phyloP scores from a whole-genome alignment of 2,329 filamentous ascomycete species.

The Talaromyces sp. region DNA sequence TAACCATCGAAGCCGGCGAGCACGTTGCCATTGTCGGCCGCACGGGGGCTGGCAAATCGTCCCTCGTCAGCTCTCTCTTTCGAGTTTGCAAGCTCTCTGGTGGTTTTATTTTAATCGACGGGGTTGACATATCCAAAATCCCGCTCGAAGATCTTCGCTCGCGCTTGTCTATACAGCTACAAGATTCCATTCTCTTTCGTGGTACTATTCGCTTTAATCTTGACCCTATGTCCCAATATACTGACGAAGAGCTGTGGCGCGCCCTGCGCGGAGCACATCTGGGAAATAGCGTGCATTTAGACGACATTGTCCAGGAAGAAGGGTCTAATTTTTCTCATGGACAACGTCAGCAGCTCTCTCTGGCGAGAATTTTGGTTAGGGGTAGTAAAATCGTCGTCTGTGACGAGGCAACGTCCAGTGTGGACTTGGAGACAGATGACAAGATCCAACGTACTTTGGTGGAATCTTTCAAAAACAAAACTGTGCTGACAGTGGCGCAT shows the following conservation, averaged over 20 bases:
- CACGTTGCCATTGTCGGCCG: conserved; percentile 71
- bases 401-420: conserved; percentile 71
- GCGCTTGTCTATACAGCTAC: conserved; percentile 73
- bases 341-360: conserved; percentile 71
- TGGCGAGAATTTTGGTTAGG: conserved; percentile 67
- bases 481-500: conserved; percentile 69
- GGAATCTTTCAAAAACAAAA: conserved; percentile 60
- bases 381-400: conserved; percentile 70
- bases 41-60: conserved; percentile 75
- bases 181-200: conserved; percentile 78
- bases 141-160: conserved; percentile 67
- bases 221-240: conserved; percentile 70
- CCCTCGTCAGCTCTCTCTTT: conserved; percentile 71
- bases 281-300: conserved; percentile 17
- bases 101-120: conserved; percentile 68
- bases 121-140: conserved; percentile 69
- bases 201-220: conserved; percentile 74
- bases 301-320: conserved; percentile 37
- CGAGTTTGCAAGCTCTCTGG: conserved; percentile 68
- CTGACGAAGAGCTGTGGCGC: conserved; percentile 65
- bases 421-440: conserved; percentile 69
- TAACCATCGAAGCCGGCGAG: conserved; percentile 64
- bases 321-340: conserved; percentile 73
- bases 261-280: conserved; percentile 69
- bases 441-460: conserved; percentile 69